Conservation (phyloP, 208 protist genomes). For the Acanthamoeba lenticulata region DNA sequence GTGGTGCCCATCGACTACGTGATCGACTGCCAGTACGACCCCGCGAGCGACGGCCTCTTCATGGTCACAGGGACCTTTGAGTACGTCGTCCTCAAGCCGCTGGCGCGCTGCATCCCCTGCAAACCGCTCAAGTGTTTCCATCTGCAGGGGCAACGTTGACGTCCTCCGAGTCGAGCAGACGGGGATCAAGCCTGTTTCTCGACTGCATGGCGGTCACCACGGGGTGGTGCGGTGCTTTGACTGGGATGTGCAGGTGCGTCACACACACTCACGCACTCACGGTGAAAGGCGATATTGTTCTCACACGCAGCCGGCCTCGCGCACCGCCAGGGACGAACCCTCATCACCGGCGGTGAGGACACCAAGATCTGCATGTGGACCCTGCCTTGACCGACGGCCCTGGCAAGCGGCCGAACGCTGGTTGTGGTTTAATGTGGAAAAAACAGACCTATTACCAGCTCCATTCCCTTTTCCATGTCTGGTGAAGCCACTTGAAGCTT, state of each 20-base stretch:
- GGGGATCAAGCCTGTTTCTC: background rate
- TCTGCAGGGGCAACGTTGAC: background rate
- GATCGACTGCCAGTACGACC: conserved; percentile 33
- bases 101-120: no score
- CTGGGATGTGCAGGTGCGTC: conserved; percentile 25
- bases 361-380: conserved; percentile 25
- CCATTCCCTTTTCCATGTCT: no score
- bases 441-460: no score
- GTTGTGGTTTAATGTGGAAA: no score
- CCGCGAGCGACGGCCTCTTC: background rate
- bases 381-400: background rate
- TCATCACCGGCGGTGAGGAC: conserved; percentile 37
- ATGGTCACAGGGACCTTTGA: conserved; percentile 22
- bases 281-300: no score
- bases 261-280: background rate
- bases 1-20: conserved; percentile 11
- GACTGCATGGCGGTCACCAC: conserved; percentile 25
- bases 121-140: background rate
- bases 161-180: conserved; percentile 9
- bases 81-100: no score
- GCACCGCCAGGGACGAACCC: background rate
- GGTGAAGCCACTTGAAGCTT: no score
- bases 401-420: no score
- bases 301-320: background rate
- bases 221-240: conserved; percentile 23